Evolutionary conservation across 331 rosid genomes (phyloP).

Genomic region (Telfairia occidentalis): DNA sequence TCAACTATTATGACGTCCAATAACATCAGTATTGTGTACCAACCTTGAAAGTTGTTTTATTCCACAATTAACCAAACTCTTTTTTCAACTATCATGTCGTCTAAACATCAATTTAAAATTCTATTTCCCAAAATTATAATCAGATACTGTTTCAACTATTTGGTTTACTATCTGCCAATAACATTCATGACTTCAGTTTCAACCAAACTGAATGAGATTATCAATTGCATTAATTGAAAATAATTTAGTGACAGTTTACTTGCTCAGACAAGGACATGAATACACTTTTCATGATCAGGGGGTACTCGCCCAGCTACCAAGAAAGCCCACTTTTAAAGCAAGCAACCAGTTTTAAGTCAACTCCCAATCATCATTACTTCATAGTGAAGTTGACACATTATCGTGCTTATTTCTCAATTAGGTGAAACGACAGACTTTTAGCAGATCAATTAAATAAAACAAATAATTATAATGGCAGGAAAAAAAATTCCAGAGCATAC

Average conservation of each 20-base stretch:
- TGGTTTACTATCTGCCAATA: background rate
- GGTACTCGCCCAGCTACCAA: background rate
- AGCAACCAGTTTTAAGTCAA: background rate
- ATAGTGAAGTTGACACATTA: background rate
- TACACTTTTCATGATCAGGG: background rate
- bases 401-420: background rate
- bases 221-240: background rate
- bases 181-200: background rate
- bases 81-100: background rate
- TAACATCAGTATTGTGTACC: background rate
- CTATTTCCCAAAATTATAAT: background rate
- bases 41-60: background rate
- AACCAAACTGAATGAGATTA: background rate
- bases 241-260: background rate
- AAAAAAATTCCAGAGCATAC: conserved; percentile 24
- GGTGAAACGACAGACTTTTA: background rate
- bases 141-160: background rate
- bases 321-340: background rate
- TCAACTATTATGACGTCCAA: background rate
- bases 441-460: background rate
- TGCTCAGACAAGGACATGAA: background rate
- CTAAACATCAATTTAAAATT: background rate
- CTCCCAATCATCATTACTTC: background rate
- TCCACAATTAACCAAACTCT: background rate
- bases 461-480: background rate